Percentiles rank a stretch among this genome's conserved stretches.
Conservation (phyloP, 2,329 filamentous ascomycete genomes). For the Colletotrichum lupini region DNA sequence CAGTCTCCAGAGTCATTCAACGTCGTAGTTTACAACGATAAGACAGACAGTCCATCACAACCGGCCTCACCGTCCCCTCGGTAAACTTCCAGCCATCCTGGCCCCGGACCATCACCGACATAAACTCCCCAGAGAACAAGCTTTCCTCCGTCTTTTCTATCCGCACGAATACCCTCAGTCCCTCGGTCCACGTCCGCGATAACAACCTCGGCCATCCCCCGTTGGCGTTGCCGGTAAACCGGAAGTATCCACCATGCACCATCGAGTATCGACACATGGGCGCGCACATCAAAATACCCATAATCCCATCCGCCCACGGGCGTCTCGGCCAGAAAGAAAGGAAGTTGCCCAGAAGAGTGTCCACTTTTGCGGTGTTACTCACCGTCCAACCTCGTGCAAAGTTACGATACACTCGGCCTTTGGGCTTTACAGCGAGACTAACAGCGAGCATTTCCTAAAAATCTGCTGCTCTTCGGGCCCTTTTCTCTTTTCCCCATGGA, state of each 20-base stretch:
- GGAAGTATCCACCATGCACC: not conserved
- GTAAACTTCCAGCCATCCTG: not conserved
- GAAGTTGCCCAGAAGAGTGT: not conserved
- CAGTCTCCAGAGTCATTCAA: not conserved
- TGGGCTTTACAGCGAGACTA: slow-evolving; percentile 2
- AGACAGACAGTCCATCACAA: not conserved
- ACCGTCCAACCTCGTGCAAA: not conserved
- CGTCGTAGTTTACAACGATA: not conserved
- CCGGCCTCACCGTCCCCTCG: not conserved
- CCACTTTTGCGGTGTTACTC: not conserved
- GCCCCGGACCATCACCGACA: not conserved
- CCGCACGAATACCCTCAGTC: not conserved
- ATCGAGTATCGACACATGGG: not conserved
- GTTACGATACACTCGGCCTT: not conserved
- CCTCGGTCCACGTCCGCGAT: slow-evolving; percentile 19
- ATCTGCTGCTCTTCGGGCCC: not conserved
- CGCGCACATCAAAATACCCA: not conserved
- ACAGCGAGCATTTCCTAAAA: not conserved
- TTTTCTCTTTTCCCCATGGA: not conserved
- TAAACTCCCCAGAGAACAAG: not conserved
- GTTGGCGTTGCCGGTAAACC: slow-evolving; percentile 12
- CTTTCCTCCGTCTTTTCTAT: not conserved
- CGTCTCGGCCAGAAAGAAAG: not conserved
- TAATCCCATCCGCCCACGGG: not conserved
- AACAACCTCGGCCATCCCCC: slow-evolving; percentile 31